Conservation (phyloP, 345 rosid genomes). For the Zanthoxylum bungeanum region DNA sequence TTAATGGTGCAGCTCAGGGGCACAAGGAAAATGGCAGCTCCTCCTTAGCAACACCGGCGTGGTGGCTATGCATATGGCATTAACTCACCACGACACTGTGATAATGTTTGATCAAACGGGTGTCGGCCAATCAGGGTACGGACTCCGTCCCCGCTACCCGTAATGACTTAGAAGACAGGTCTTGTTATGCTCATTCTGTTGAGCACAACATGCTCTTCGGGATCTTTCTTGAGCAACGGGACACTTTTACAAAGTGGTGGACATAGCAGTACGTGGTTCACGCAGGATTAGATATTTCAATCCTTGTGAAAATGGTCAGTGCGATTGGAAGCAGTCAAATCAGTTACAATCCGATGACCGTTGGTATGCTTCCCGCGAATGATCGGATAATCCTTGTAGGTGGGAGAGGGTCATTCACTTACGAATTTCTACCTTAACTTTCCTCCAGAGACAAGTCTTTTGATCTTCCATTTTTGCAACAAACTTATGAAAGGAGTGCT, state of each 20-base stretch:
- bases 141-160: constrained; percentile 18
- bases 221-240: constrained; percentile 35
- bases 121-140: constrained; percentile 23
- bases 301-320: constrained; percentile 16
- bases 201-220: constrained; percentile 39
- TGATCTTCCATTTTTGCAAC: constrained; percentile 40
- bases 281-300: constrained; percentile 25
- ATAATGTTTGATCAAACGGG: constrained; percentile 35
- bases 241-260: constrained; percentile 47
- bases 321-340: constrained; percentile 35
- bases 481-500: constrained; percentile 19
- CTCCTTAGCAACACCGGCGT: constrained; percentile 29
- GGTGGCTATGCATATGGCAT: constrained; percentile 38
- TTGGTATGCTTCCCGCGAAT: constrained; percentile 39
- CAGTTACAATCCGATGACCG: constrained; percentile 11
- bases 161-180: constrained; percentile 13
- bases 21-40: constrained; percentile 31
- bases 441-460: constrained; percentile 21
- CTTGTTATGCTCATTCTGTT: constrained; percentile 38
- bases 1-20: neutral
- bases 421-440: constrained; percentile 34
- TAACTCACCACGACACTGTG: constrained; percentile 30
- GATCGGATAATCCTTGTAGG: constrained; percentile 36
- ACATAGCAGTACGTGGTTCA: constrained; percentile 22
- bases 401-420: constrained; percentile 33